Evolutionary conservation across 2,329 filamentous ascomycete genomes (phyloP).

Genomic region (Diaporthe velutina): DNA sequence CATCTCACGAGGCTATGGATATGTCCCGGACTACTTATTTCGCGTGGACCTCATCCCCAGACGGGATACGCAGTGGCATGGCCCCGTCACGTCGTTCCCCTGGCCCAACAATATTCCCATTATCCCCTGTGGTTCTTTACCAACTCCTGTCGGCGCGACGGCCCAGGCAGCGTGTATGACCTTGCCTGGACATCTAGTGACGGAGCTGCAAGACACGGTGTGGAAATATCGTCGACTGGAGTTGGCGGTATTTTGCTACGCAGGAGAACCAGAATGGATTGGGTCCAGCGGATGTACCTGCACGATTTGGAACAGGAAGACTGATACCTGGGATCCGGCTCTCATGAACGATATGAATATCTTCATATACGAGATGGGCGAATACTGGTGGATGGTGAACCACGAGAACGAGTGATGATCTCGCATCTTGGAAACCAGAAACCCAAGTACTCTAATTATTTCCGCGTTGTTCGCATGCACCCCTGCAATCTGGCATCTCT

Average conservation of each 20-base stretch:
- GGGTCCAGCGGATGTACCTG: neutral
- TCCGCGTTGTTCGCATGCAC: too few relatives aligned
- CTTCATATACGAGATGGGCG: neutral
- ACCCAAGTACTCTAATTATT: too few relatives aligned
- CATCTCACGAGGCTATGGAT: too few relatives aligned
- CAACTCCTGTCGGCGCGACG: too few relatives aligned
- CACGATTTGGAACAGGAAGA: neutral
- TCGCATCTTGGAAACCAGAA: too few relatives aligned
- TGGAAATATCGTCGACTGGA: neutral
- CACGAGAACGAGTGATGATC: too few relatives aligned
- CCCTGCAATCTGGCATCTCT: neutral
- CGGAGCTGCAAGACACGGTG: neutral
- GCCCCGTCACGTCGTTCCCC: too few relatives aligned
- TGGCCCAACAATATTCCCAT: too few relatives aligned
- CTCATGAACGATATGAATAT: neutral
- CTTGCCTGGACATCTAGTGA: neutral
- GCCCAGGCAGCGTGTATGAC: neutral
- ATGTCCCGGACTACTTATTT: neutral
- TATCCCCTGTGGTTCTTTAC: too few relatives aligned
- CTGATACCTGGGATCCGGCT: neutral
- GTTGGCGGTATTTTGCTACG: neutral
- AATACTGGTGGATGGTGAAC: neutral
- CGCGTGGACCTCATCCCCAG: neutral
- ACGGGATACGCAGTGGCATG: neutral
- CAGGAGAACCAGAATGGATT: neutral